phyloP scores from a whole-genome alignment of 345 rosid species.

The Sisymbrium altissimum region DNA sequence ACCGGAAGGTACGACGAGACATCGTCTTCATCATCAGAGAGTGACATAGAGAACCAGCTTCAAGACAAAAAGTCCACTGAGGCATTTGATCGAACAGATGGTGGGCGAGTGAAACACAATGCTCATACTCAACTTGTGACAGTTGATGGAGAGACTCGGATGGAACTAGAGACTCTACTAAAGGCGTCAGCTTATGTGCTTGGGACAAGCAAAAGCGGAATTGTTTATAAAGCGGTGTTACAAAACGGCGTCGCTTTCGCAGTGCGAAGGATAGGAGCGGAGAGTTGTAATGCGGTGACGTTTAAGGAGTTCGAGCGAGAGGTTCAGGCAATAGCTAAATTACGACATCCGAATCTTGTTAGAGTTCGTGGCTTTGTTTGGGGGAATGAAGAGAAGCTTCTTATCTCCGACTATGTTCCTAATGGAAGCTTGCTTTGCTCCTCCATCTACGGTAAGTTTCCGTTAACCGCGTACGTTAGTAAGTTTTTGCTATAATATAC shows the following conservation, averaged over 20 bases:
- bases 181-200: constrained; percentile 84
- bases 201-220: constrained; percentile 52
- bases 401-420: constrained; percentile 65
- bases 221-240: constrained; percentile 84
- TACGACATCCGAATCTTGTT: constrained; percentile 75
- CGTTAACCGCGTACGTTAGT: background rate
- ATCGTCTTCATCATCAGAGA: constrained; percentile 24
- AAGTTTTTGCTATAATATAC: background rate
- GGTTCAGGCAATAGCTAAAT: constrained; percentile 48
- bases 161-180: constrained; percentile 66
- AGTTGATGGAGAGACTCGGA: constrained; percentile 61
- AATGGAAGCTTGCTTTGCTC: constrained; percentile 62
- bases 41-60: constrained; percentile 43
- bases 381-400: constrained; percentile 84
- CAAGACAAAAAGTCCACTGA: background rate
- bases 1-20: constrained; percentile 37
- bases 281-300: constrained; percentile 40
- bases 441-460: constrained; percentile 50
- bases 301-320: constrained; percentile 67
- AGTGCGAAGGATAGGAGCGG: constrained; percentile 72
- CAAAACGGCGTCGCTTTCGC: constrained; percentile 67
- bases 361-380: constrained; percentile 73
- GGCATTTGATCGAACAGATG: constrained; percentile 18
- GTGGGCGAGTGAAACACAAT: constrained; percentile 9
- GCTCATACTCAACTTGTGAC: constrained; percentile 47